Evolutionary conservation across 345 rosid genomes (phyloP).

Genomic region (Gossypium bickii): DNA sequence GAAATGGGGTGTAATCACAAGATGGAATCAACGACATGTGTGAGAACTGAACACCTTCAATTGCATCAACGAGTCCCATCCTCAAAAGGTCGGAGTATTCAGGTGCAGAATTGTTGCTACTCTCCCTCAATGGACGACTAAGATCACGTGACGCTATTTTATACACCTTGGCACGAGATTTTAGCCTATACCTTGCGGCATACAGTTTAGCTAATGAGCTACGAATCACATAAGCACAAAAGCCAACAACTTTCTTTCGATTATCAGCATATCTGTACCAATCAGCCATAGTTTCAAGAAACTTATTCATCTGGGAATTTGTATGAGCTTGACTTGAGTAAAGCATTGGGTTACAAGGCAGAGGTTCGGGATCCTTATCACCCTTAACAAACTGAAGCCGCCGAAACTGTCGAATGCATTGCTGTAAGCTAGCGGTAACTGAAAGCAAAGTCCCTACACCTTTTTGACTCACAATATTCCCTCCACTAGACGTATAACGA

Average conservation of each 20-base stretch:
- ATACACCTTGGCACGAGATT: constrained; percentile 95
- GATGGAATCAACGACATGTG: constrained; percentile 89
- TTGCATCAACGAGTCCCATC: constrained; percentile 92
- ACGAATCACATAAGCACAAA: constrained; percentile 92
- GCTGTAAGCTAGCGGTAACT: constrained; percentile 85
- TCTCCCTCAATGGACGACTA: constrained; percentile 76
- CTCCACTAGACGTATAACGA: constrained; percentile 76
- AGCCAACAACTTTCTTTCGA: constrained; percentile 83
- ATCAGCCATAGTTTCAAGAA: constrained; percentile 96
- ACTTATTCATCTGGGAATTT: constrained; percentile 94
- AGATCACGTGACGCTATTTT: constrained; percentile 79
- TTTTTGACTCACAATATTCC: constrained; percentile 74
- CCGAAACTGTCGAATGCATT: constrained; percentile 73
- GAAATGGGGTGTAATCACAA: constrained; percentile 90
- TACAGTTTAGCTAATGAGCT: constrained; percentile 93
- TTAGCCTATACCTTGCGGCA: constrained; percentile 92
- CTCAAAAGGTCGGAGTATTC: constrained; percentile 94
- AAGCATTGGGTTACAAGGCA: constrained; percentile 93
- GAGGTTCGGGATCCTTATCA: constrained; percentile 89
- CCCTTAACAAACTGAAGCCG: constrained; percentile 84
- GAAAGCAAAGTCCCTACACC: constrained; percentile 94
- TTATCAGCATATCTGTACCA: constrained; percentile 96
- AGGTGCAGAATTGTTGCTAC: constrained; percentile 75
- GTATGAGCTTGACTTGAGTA: constrained; percentile 95
- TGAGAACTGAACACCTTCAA: constrained; percentile 91